Percentiles rank a stretch among this genome's conserved stretches.
Evolutionary conservation across 108 stramenopile genomes (phyloP).

Genomic region (Cylindrotheca closterium): DNA sequence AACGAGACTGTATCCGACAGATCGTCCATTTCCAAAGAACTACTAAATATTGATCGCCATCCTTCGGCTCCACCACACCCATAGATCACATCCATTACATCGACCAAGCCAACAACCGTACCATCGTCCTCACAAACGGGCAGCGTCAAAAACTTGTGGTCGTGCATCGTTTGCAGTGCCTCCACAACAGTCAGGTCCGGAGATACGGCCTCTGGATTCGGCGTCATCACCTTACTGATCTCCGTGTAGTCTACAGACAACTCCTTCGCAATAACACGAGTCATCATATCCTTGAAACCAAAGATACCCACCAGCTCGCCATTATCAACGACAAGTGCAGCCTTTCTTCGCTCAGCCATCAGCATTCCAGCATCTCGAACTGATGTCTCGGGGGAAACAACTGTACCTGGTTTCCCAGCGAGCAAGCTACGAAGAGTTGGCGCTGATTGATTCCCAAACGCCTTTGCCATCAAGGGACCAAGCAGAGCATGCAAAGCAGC

Average conservation of each 20-base stretch:
- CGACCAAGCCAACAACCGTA: slow-evolving; percentile 87
- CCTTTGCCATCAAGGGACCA: slow-evolving; percentile 68
- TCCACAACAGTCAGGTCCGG: slow-evolving; percentile 88
- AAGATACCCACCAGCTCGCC: slow-evolving; percentile 86
- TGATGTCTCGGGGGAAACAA: slow-evolving; percentile 62
- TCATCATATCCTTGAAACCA: slow-evolving; percentile 95
- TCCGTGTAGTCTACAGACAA: slow-evolving; percentile 67
- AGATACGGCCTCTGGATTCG: slow-evolving; percentile 86
- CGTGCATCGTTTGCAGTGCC: slow-evolving; percentile 91
- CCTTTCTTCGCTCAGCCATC: slow-evolving; percentile 86
- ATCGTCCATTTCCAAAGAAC: slow-evolving; percentile 69
- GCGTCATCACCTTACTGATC: slow-evolving; percentile 86
- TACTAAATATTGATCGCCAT: slow-evolving; percentile 83
- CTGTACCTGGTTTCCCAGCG: slow-evolving; percentile 63
- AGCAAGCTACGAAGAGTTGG: slow-evolving; percentile 76
- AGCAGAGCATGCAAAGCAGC: slow-evolving; percentile 67
- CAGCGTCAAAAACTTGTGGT: slow-evolving; percentile 90
- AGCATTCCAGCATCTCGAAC: slow-evolving; percentile 65
- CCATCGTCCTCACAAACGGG: slow-evolving; percentile 87
- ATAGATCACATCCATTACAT: slow-evolving; percentile 94
- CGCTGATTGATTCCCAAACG: slow-evolving; percentile 63
- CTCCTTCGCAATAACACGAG: slow-evolving; percentile 82
- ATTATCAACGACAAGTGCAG: slow-evolving; percentile 83
- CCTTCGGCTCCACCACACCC: slow-evolving; percentile 84
- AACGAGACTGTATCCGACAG: slow-evolving; percentile 44